phyloP scores from a whole-genome alignment of 73 alveolate genomes.

The Urostyla sp. region DNA sequence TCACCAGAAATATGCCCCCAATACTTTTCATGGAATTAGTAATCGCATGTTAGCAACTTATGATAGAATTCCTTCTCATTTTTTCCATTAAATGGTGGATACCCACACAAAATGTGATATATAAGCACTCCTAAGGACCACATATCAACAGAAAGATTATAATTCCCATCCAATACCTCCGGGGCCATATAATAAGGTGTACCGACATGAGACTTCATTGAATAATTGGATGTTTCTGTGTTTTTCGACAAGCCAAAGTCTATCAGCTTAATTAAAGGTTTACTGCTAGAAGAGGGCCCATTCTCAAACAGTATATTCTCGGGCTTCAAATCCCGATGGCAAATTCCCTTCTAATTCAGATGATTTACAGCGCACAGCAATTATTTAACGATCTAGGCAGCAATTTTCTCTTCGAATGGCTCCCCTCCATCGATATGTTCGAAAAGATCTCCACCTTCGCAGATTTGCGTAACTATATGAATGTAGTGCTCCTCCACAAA shows the following conservation, averaged over 20 bases:
- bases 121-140: slow-evolving; percentile 79
- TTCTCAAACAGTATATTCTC: slow-evolving; percentile 67
- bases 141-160: slow-evolving; percentile 65
- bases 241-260: slow-evolving; percentile 73
- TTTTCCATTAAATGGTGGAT: slow-evolving; percentile 77
- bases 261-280: slow-evolving; percentile 54
- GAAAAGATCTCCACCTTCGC: slow-evolving; percentile 75
- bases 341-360: slow-evolving; percentile 56
- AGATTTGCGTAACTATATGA: slow-evolving; percentile 67
- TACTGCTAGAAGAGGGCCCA: neutral
- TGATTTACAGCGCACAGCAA: slow-evolving; percentile 61
- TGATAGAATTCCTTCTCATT: slow-evolving; percentile 54
- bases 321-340: slow-evolving; percentile 78
- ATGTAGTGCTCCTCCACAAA: slow-evolving; percentile 52
- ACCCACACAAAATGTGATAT: slow-evolving; percentile 70
- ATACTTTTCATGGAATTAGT: slow-evolving; percentile 52
- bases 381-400: slow-evolving; percentile 54
- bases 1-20: slow-evolving; percentile 71
- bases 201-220: slow-evolving; percentile 64
- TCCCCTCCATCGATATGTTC: slow-evolving; percentile 40
- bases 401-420: slow-evolving; percentile 35
- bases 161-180: slow-evolving; percentile 73
- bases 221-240: neutral
- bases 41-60: slow-evolving; percentile 29
- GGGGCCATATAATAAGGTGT: slow-evolving; percentile 85